These are phyloP conservation scores for Isabelozyma rhagii DNA, from an alignment of 805 yeast genomes.

Conservation along the genomic window DNA sequence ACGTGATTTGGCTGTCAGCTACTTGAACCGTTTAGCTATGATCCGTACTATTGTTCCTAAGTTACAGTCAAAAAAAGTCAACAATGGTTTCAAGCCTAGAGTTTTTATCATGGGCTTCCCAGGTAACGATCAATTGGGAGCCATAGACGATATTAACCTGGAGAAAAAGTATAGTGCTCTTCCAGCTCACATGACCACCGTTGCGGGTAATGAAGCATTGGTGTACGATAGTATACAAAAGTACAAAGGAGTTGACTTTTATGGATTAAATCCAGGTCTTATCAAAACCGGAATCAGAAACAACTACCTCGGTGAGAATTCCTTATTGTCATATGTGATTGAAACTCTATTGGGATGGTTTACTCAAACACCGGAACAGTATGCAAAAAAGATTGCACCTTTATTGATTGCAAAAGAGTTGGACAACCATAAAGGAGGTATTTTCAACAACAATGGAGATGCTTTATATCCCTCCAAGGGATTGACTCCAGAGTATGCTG, in stretches of 20 bases:
- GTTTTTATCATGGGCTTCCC: constrained; percentile 40
- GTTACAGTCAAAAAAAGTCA: constrained; percentile 8
- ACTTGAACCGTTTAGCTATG: constrained; percentile 30
- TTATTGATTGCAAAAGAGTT: constrained; percentile 23
- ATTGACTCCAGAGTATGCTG: constrained; percentile 24
- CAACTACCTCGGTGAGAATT: constrained; percentile 26
- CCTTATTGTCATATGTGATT: constrained; percentile 13
- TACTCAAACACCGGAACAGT: constrained; percentile 28
- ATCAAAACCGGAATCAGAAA: constrained; percentile 32
- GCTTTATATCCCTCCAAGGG: constrained; percentile 21
- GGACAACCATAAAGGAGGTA: constrained; percentile 23
- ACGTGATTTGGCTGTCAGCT: constrained; percentile 35
- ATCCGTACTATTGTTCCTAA: constrained; percentile 20
- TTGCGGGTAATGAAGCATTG: constrained; percentile 41
- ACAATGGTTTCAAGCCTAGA: constrained; percentile 17
- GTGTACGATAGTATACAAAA: constrained; percentile 14
- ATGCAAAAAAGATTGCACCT: constrained; percentile 20
- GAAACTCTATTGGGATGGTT: constrained; percentile 29
- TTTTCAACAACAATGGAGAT: constrained; percentile 25
- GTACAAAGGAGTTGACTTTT: constrained; percentile 19
- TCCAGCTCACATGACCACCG: constrained; percentile 36
- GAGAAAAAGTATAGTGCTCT: constrained; percentile 22
- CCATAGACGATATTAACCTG: constrained; percentile 30
- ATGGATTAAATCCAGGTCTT: constrained; percentile 40
- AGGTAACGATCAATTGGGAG: constrained; percentile 27